Evolutionary conservation across 805 yeast species (phyloP), one percentile per base, ranked within the genome.

Genomic region (Candida tallmaniae): DNA sequence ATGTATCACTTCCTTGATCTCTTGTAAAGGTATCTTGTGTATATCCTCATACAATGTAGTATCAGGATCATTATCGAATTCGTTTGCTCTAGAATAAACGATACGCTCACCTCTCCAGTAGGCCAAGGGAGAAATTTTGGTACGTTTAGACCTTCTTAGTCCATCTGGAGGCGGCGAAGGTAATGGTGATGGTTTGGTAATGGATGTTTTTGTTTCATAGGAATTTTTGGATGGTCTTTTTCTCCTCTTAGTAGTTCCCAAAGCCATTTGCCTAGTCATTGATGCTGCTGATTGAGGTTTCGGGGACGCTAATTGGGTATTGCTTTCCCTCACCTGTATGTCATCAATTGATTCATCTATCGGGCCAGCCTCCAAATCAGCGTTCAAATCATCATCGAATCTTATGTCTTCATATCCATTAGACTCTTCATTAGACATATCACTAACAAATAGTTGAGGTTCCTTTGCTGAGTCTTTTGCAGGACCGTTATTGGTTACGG

Each of bases 31-130:
- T 6, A 74, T 65, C 22, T 55, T 55, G 11, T 48, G 43, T 16
- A 62, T 56, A 35, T 61, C 65, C 10, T 42, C 45, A 13, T 52
- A 49, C 23, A 64, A 45, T 2, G 66, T 61, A 13, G 68, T 60
- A 35, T 74, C 74, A 4, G 73, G 68, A 36, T 69, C 72, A 12
- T 44, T 52, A 3, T 29, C 38, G 13, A 45, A 55, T 5, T 60
- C 47, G 25, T 43, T 23, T 5, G 66, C 64, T 23, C 61, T 42
- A 1, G 61, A 47, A 49, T 83, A 87, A 3, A 83, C 73, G 20
- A 83, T 73, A 40, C 77, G 66, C 56, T 87, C 96, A 49, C 83
- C 84, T 52, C 83, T 74, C 96, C 96, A 87, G 52, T 71, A 83
- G 2, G 86, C 89, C 42, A 87, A 60, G 0, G 95, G 90, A 3